A percentile compares a stretch with the other conserved stretches of the same genome.
These are phyloP conservation scores for Venturia oleaginea DNA, from an alignment of 2,329 filamentous ascomycete genomes.

Conservation along the genomic window DNA sequence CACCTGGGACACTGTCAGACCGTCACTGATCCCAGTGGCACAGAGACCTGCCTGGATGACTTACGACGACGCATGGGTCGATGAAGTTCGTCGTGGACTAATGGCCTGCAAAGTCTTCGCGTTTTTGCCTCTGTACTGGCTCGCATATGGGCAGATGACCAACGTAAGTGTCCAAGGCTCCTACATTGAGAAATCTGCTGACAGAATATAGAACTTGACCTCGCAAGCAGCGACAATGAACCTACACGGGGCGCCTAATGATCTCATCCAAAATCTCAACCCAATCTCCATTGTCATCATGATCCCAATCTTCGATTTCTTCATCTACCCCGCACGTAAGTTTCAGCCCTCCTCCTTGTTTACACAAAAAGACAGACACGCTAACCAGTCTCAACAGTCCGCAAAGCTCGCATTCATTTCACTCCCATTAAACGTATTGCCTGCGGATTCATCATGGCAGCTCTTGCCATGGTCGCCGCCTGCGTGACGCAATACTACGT, in stretches of 20 bases:
- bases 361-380: not conserved
- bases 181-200: slow-evolving; percentile 21
- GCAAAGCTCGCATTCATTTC: slow-evolving; percentile 55
- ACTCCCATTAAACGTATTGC: slow-evolving; percentile 70
- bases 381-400: slow-evolving; percentile 29
- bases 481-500: slow-evolving; percentile 50
- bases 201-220: slow-evolving; percentile 44
- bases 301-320: slow-evolving; percentile 57
- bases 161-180: slow-evolving; percentile 22
- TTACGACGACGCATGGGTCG: slow-evolving; percentile 73
- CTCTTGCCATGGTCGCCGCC: slow-evolving; percentile 51
- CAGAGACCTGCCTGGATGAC: slow-evolving; percentile 62
- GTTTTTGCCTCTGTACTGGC: slow-evolving; percentile 60
- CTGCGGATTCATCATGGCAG: slow-evolving; percentile 56
- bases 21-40: slow-evolving; percentile 46
- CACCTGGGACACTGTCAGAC: slow-evolving; percentile 56
- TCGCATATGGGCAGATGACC: slow-evolving; percentile 60
- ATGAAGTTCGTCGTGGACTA: slow-evolving; percentile 60
- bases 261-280: slow-evolving; percentile 67
- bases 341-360: not conserved
- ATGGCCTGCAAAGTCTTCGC: slow-evolving; percentile 34
- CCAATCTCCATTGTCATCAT: slow-evolving; percentile 68
- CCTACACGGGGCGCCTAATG: slow-evolving; percentile 65
- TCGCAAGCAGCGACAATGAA: slow-evolving; percentile 60
- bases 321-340: slow-evolving; percentile 53